These are phyloP conservation scores for Orobanche coerulescens DNA, from an alignment of 257 asterid species.

Conservation along the genomic window DNA sequence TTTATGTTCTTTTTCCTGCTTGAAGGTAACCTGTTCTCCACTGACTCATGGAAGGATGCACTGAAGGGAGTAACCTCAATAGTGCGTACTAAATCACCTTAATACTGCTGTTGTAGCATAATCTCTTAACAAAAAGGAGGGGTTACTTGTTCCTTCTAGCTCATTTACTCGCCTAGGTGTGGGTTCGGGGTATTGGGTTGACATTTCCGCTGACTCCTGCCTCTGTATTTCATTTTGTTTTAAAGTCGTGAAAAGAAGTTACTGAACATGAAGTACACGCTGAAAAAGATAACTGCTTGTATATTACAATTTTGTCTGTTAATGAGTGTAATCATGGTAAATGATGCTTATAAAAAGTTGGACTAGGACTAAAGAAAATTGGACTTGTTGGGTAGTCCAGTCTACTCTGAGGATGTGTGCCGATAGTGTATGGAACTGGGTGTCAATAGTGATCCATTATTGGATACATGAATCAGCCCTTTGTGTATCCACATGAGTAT, in stretches of 20 bases:
- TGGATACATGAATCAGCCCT: neutral
- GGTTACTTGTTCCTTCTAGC: too few relatives aligned
- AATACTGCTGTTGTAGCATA: neutral
- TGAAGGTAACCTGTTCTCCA: constrained; percentile 72
- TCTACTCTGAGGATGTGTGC: neutral
- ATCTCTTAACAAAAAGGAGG: too few relatives aligned
- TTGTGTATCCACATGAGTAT: neutral
- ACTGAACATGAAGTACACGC: too few relatives aligned
- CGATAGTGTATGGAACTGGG: neutral
- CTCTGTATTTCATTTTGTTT: too few relatives aligned
- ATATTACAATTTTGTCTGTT: too few relatives aligned
- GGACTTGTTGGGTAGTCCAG: neutral
- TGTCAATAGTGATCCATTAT: neutral
- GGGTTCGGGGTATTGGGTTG: too few relatives aligned
- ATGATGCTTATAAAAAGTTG: neutral
- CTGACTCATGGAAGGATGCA: constrained; percentile 83
- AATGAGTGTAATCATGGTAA: neutral
- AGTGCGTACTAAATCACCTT: constrained; percentile 44
- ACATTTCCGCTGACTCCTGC: too few relatives aligned
- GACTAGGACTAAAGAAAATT: neutral
- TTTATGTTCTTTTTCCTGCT: constrained; percentile 23
- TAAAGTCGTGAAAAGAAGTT: too few relatives aligned
- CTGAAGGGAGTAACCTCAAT: constrained; percentile 89
- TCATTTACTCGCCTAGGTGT: too few relatives aligned
- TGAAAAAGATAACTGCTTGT: too few relatives aligned